Evolutionary conservation across 1,284 basidiomycete species (phyloP), one percentile per base, ranked within the genome.

Genomic region (Mixia osmundae): DNA sequence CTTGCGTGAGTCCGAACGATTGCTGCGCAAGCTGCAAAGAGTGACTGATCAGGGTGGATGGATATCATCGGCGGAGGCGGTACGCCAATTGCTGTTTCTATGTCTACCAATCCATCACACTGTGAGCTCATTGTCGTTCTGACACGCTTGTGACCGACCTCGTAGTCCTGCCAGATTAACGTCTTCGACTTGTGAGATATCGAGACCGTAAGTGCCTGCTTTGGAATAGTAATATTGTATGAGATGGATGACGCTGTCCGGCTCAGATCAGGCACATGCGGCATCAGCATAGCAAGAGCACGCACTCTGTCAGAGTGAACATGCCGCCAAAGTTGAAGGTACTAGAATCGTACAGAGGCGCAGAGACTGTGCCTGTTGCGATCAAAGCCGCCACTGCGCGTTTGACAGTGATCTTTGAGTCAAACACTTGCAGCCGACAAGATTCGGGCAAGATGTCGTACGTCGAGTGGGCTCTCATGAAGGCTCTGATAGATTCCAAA

Each of bases 281-380:
- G 24, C 9, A 18, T 16, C 9, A 22, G 16, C 21, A 37, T n/a
- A 15, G 27, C 19, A 25, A 16, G 21, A 29, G 9, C 4, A 32
- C 27, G 10, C 3, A 30, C 29, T 91, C 85, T 41, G 82, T 69
- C 10, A 91, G 79, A 6, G 85, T 94, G 50, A 91, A 75, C 83
- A 94, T 91, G 43, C 85, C 83, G 3, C 79, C 79, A 50, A 94
- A 94, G 36, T 66, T 69, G 2, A 79, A 83, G 43, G 68, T 71
- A 42, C 80, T 74, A 54, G 80, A 85, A 61, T 89, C 85, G 79
- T 89, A 99, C n/a, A 97, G 63, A 3, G 91, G 89, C 3, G 91
- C 91, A 4, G 89, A 95, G 4, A 97, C 89, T 39, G 97, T 85
- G 44, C 83, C 85, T 89, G 50, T 19, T 28, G 5, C 5, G 20